A percentile compares a stretch with the other conserved stretches of the same genome.
Conservation (phyloP, 192 early-diverging fungal species). For the Coemansia sp. region DNA sequence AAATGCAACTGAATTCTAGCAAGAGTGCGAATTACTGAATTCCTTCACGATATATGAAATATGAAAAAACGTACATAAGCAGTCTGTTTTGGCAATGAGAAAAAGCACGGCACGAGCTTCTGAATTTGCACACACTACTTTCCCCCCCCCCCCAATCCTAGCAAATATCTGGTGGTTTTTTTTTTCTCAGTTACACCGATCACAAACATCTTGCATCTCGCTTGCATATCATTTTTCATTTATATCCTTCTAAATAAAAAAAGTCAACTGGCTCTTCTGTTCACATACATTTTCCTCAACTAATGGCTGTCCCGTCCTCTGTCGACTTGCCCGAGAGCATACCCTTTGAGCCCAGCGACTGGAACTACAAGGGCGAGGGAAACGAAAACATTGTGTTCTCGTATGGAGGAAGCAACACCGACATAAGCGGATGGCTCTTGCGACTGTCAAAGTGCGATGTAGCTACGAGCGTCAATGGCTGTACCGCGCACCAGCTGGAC, state of each 20-base stretch:
- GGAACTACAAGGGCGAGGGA: slow-evolving; percentile 74
- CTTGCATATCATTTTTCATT: slow-evolving; percentile 3
- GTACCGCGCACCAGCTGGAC: slow-evolving; percentile 17
- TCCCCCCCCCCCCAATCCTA: background rate
- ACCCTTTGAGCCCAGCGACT: slow-evolving; percentile 35
- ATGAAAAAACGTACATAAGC: background rate
- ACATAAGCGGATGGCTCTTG: slow-evolving; percentile 28
- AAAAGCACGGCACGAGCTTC: background rate
- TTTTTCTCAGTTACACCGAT: background rate
- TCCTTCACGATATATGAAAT: background rate
- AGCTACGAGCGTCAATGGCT: slow-evolving; percentile 15
- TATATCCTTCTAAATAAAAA: background rate
- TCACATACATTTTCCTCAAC: background rate
- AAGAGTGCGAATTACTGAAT: background rate
- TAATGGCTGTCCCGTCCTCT: slow-evolving; percentile 5
- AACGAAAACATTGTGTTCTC: slow-evolving; percentile 70
- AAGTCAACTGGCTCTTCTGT: background rate
- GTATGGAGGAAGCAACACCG: slow-evolving; percentile 52
- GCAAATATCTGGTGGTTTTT: background rate
- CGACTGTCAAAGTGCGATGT: slow-evolving; percentile 31
- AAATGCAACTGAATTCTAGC: background rate
- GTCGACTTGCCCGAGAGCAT: background rate
- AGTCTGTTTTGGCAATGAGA: background rate
- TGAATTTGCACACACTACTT: background rate
- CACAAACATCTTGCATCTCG: background rate